Conservation (phyloP, 495 filamentous ascomycete species). For the Annulohypoxylon maeteangense region DNA sequence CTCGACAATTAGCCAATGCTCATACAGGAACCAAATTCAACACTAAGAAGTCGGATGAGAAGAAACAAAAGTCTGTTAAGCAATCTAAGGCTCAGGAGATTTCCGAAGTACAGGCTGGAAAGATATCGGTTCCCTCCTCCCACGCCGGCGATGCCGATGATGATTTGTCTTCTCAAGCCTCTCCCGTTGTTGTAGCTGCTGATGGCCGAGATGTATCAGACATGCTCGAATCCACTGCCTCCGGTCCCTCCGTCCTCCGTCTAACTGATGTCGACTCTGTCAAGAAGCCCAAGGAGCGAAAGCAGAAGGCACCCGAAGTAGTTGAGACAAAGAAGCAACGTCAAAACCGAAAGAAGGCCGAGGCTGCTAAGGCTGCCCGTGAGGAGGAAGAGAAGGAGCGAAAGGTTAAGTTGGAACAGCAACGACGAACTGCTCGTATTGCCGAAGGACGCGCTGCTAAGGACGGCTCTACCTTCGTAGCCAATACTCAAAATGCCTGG, state of each 20-base stretch:
- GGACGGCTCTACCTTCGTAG: conserved; percentile 68
- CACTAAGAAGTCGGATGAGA: conserved; percentile 66
- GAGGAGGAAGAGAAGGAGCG: conserved; percentile 80
- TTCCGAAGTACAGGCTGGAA: conserved; percentile 46
- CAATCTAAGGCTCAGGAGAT: conserved; percentile 62
- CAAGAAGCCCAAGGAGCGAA: conserved; percentile 70
- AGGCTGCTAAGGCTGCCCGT: conserved; percentile 74
- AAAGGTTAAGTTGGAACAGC: conserved; percentile 76
- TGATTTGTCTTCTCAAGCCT: conserved; percentile 72
- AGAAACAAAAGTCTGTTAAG: conserved; percentile 69
- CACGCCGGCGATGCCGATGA: conserved; percentile 86
- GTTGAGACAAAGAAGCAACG: conserved; percentile 91
- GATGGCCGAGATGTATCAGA: conserved; percentile 75
- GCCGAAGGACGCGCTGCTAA: conserved; percentile 82
- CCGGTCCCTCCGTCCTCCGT: conserved; percentile 79
- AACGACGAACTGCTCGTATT: conserved; percentile 80
- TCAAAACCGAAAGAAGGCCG: conserved; percentile 83
- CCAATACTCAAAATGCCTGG: conserved; percentile 61
- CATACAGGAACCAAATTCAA: conserved; percentile 70
- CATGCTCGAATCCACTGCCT: conserved; percentile 80
- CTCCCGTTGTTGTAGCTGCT: conserved; percentile 67
- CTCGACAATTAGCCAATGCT: conserved; percentile 71
- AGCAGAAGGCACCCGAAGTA: conserved; percentile 62
- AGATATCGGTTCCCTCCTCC: conserved; percentile 70
- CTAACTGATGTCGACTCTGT: conserved; percentile 72